phyloP scores from a whole-genome alignment of 2,329 filamentous ascomycete genomes.

The Calonectria honghensis region DNA sequence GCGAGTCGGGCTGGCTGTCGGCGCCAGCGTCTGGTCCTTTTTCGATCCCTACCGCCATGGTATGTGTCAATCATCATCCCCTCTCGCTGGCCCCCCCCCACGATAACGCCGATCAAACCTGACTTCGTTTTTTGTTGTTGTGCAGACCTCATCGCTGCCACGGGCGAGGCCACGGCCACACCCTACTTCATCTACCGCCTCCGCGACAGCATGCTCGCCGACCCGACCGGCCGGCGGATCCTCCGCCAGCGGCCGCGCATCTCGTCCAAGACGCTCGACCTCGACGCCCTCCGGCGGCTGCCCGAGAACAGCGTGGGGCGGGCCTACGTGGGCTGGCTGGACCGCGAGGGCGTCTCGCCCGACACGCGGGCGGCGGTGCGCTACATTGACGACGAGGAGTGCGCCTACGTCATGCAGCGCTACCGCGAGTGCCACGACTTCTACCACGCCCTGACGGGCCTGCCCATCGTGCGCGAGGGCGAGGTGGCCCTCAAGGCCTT shows the following conservation, averaged over 20 bases:
- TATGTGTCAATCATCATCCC: slow-evolving; percentile 57
- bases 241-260: slow-evolving; percentile 93
- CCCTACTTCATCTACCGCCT: slow-evolving; percentile 97
- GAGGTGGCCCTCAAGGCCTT: slow-evolving; percentile 99
- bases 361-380: slow-evolving; percentile 89
- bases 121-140: slow-evolving; percentile 15
- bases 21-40: slow-evolving; percentile 78
- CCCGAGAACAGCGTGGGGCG: slow-evolving; percentile 85
- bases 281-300: slow-evolving; percentile 82
- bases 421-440: slow-evolving; percentile 99
- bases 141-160: slow-evolving; percentile 90
- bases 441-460: slow-evolving; percentile 93
- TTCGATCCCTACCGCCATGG: slow-evolving; percentile 88
- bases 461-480: slow-evolving; percentile 94
- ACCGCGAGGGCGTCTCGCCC: slow-evolving; percentile 92
- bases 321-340: slow-evolving; percentile 92
- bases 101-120: not conserved
- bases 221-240: slow-evolving; percentile 90
- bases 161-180: slow-evolving; percentile 95
- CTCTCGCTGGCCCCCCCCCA: not conserved
- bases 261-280: slow-evolving; percentile 81
- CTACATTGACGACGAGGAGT: slow-evolving; percentile 96
- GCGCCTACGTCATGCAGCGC: slow-evolving; percentile 98
- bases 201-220: slow-evolving; percentile 90
- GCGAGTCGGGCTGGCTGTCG: slow-evolving; percentile 81